phyloP scores from a whole-genome alignment of 2,329 filamentous ascomycete genomes.

The Ascochyta viciae-villosae region DNA sequence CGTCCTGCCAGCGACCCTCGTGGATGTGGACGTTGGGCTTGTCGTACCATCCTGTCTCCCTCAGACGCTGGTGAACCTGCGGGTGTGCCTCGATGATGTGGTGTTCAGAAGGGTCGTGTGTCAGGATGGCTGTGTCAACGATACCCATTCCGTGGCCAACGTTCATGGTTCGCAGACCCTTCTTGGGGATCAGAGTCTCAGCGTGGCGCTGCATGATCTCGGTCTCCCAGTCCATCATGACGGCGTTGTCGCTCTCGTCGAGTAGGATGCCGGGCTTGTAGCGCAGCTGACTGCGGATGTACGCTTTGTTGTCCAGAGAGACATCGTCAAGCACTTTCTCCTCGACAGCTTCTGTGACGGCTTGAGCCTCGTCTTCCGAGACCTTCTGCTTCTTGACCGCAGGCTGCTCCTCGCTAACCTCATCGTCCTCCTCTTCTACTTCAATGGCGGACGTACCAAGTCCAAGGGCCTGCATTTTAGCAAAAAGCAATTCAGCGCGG shows the following conservation, averaged over 20 bases:
- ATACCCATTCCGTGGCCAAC: conserved; percentile 94
- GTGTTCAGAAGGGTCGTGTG: conserved; percentile 70
- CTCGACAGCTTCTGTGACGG: conserved; percentile 33
- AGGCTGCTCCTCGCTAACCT: conserved; percentile 32
- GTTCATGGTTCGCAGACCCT: conserved; percentile 76
- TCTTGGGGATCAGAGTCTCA: conserved; percentile 66
- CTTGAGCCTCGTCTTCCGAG: conserved; percentile 36
- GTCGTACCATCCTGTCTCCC: conserved; percentile 72
- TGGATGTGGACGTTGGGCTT: conserved; percentile 67
- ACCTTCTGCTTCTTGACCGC: conserved; percentile 45
- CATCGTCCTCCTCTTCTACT: conserved; percentile 34
- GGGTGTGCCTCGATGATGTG: conserved; percentile 90
- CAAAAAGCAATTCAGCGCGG: conserved; percentile 45
- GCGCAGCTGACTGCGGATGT: conserved; percentile 42
- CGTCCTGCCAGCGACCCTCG: conserved; percentile 80
- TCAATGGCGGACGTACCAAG: conserved; percentile 32
- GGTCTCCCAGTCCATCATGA: conserved; percentile 95
- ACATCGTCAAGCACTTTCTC: conserved; percentile 42
- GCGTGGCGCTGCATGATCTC: conserved; percentile 84
- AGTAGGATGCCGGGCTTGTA: conserved; percentile 61
- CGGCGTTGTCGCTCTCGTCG: conserved; percentile 78
- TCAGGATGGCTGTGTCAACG: conserved; percentile 77
- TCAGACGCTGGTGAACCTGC: conserved; percentile 73
- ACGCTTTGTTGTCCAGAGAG: conserved; percentile 51
- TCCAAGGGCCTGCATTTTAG: conserved; percentile 43